A percentile compares a stretch with the other conserved stretches of the same genome.
Evolutionary conservation across 306 rosid genomes (phyloP).

Genomic region (Betula pendula): DNA sequence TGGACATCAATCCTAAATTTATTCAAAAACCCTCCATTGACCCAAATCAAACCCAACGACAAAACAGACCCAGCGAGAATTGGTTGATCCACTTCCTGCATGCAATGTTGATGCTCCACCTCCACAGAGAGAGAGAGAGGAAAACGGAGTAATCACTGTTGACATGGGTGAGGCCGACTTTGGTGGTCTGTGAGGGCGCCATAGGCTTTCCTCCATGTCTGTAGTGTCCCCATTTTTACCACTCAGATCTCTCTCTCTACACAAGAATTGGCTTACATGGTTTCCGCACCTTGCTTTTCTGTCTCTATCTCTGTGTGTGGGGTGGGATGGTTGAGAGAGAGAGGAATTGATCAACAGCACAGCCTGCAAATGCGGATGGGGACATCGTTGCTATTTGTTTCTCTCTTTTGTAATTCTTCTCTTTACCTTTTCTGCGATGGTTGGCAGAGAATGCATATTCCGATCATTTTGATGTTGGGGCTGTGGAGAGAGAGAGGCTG

Average conservation of each 20-base stretch:
- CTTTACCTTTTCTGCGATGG: not conserved
- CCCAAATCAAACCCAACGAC: no score
- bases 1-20: no score
- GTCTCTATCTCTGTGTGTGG: no score
- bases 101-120: no score
- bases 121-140: not conserved
- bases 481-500: no score
- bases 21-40: no score
- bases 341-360: constrained; percentile 20
- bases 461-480: constrained; percentile 25
- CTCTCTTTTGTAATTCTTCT: not conserved
- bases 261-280: constrained; percentile 33
- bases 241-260: constrained; percentile 33
- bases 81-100: no score
- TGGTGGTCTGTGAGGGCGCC: constrained; percentile 95
- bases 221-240: constrained; percentile 82
- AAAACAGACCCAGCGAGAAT: no score
- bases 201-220: constrained; percentile 93
- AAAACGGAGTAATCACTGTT: constrained; percentile 90
- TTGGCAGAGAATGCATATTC: constrained; percentile 6
- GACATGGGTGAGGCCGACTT: constrained; percentile 99
- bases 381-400: not conserved
- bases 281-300: constrained; percentile 34
- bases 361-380: constrained; percentile 1
- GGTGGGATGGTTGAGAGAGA: no score